These are phyloP conservation scores for Metarhizium anisopliae DNA, from an alignment of 2,329 filamentous ascomycete species.

Conservation along the genomic window DNA sequence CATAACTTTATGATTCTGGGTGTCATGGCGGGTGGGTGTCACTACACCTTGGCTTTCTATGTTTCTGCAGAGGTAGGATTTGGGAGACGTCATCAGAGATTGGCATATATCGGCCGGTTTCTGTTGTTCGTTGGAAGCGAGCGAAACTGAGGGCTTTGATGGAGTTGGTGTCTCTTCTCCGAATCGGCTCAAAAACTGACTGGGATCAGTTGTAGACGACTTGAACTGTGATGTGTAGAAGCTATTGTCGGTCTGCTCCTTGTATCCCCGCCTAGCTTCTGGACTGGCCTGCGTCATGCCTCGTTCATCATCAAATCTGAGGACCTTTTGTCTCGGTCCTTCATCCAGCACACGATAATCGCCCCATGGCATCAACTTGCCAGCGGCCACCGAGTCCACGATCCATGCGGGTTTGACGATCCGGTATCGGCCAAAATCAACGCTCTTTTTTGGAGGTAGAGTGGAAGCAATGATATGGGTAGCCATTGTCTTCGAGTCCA, in stretches of 20 bases:
- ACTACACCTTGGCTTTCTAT: neutral
- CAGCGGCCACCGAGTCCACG: slow-evolving; percentile 76
- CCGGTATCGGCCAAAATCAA: slow-evolving; percentile 80
- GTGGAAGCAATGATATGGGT: slow-evolving; percentile 93
- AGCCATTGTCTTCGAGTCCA: slow-evolving; percentile 88
- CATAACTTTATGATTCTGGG: neutral
- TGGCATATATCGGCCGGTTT: neutral
- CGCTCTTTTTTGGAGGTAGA: slow-evolving; percentile 83
- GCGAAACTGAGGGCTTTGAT: neutral
- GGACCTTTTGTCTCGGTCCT: slow-evolving; percentile 69
- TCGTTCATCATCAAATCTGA: slow-evolving; percentile 53
- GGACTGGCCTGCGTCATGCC: slow-evolving; percentile 58
- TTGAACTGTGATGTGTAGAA: slow-evolving; percentile 73
- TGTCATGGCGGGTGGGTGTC: neutral
- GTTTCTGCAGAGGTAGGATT: neutral
- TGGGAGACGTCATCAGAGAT: neutral
- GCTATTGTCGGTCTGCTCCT: slow-evolving; percentile 70
- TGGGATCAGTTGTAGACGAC: slow-evolving; percentile 18
- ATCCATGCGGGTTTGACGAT: slow-evolving; percentile 95
- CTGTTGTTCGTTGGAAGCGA: neutral
- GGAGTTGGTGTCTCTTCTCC: slow-evolving; percentile 19
- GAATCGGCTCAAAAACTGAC: slow-evolving; percentile 19
- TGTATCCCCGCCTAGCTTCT: slow-evolving; percentile 54
- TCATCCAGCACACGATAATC: slow-evolving; percentile 79
- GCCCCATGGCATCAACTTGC: slow-evolving; percentile 76